Percentiles rank a stretch among this genome's conserved stretches.
phyloP scores from a whole-genome alignment of 257 asterid species.

The Solanum okadae region DNA sequence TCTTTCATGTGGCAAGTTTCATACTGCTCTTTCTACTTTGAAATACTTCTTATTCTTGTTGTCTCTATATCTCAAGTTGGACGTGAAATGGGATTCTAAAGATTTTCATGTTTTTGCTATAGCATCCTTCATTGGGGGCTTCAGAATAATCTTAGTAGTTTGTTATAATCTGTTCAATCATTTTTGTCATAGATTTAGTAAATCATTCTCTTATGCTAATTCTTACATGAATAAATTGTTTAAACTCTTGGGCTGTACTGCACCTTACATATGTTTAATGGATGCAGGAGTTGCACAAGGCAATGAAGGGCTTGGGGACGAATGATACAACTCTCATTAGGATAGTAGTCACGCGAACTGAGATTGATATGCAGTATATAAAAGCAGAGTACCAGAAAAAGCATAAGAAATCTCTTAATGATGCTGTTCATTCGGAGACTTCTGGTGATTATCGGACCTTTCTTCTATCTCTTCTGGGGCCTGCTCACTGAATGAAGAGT shows the following conservation, averaged over 20 bases:
- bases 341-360: conserved; percentile 71
- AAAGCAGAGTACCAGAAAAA: conserved; percentile 81
- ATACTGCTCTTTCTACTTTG: background rate
- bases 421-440: conserved; percentile 69
- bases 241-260: background rate
- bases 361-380: conserved; percentile 82
- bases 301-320: conserved; percentile 96
- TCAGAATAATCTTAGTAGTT: background rate
- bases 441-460: conserved; percentile 66
- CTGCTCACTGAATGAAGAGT: conserved; percentile 24
- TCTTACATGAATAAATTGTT: background rate
- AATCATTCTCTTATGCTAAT: background rate
- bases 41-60: background rate
- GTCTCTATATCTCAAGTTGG: background rate
- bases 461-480: conserved; percentile 71
- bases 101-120: background rate
- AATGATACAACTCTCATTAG: conserved; percentile 60
- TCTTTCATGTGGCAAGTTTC: background rate
- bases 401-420: conserved; percentile 54
- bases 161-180: background rate
- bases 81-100: background rate
- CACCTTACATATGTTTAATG: background rate
- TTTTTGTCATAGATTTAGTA: background rate
- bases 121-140: background rate
- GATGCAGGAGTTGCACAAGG: conserved; percentile 55